Base-by-base conservation (phyloP, 306 rosid species). In the Vigna angularis region DNA sequence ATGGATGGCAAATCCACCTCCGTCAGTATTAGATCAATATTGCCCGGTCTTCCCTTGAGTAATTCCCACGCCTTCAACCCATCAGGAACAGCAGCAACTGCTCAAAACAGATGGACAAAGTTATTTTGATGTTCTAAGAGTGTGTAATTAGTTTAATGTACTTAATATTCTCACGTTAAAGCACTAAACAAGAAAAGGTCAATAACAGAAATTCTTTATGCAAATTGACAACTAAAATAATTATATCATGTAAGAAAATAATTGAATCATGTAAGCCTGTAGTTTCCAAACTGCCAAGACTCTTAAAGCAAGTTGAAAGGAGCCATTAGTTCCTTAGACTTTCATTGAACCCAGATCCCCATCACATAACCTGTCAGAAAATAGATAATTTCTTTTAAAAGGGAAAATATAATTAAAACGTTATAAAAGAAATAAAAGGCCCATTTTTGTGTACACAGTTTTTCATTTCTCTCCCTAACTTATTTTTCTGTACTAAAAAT, bases 51-150 rank as follows among this genome's bases (percentile, higher is more conserved):
- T 84, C 87, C 91, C 85, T 91, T 96, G 70, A 96, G 90, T 76
- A 96, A 66, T 71, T 96, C 98, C 99, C 99, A 96, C 1, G 99
- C 99, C 82, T 87, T 93, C 84, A 96, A 68, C 75, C 99, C 99
- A 82, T 96, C 99, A 73, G 94, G 22, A 73, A 93, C 99, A 55
- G 96, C 94, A 83, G 89, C 94, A 88, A 96, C 99, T 96, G 93
- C 85, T 61, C 85, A 81, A 82, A 83, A 53, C 38, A 72, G 36
- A 83, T 24, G 28, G 76, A 62, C 49, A 67, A 78, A 56, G 32
- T 36, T 40, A 81, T 22, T 63, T 62, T 75, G 2, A 80, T 69
- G 68, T 61, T 80, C 62, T 11, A n/a, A 55, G 17, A 78, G 38
- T 28, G 18, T 48, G 59, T 10, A 47, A 68, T 32, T 72, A 65